These are phyloP conservation scores for Russula lepida DNA, from an alignment of 768 basidiomycete genomes.

Conservation along the genomic window DNA sequence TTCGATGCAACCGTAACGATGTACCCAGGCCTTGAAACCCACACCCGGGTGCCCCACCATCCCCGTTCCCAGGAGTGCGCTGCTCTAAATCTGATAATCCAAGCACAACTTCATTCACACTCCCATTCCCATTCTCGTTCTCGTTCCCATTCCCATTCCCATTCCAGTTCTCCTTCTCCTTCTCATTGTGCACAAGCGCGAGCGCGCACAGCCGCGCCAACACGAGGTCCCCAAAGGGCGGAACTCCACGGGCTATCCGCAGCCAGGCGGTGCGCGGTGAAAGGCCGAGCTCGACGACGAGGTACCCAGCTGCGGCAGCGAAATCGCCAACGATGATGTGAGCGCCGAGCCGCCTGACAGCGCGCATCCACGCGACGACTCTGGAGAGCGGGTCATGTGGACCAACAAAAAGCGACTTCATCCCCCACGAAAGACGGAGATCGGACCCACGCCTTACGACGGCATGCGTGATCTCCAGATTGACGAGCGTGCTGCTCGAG, in stretches of 20 bases:
- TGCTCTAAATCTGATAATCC: background rate
- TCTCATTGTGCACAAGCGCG: background rate
- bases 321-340: constrained; percentile 5
- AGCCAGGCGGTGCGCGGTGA: constrained; percentile 10
- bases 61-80: background rate
- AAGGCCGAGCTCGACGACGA: constrained; percentile 7
- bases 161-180: background rate
- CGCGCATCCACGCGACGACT: constrained; percentile 15
- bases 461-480: constrained; percentile 8
- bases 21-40: too few relatives aligned
- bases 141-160: background rate
- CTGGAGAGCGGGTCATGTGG: constrained; percentile 10
- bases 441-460: constrained; percentile 1
- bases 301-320: constrained; percentile 10
- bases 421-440: background rate
- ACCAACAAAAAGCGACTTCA: constrained; percentile 11
- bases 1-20: background rate
- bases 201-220: constrained; percentile 1
- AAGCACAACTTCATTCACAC: background rate
- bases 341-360: constrained; percentile 5
- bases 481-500: background rate
- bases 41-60: background rate
- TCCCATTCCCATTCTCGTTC: background rate
- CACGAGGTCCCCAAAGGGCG: constrained; percentile 1
- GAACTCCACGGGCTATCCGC: constrained; percentile 7